Conservation (phyloP, 2,329 filamentous ascomycete genomes). For the Epichloe gansuensis region DNA sequence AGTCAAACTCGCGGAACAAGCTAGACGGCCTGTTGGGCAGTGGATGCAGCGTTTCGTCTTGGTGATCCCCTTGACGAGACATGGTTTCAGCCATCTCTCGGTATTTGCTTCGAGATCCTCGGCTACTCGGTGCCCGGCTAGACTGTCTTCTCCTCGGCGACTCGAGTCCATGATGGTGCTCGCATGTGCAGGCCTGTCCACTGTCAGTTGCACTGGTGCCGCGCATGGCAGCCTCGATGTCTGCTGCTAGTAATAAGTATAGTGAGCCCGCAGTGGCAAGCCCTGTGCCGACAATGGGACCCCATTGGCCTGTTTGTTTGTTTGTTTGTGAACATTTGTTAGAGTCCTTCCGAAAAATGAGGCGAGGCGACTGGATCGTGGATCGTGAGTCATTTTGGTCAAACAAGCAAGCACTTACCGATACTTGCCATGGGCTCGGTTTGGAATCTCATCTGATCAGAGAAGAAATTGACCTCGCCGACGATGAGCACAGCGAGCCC, state of each 20-base stretch:
- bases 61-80: neutral
- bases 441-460: slow-evolving; percentile 39
- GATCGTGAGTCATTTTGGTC: too few species aligned
- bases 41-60: neutral
- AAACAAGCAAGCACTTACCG: slow-evolving; percentile 27
- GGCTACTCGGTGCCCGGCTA: neutral
- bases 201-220: neutral
- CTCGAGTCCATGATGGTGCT: slow-evolving; percentile 4
- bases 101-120: neutral
- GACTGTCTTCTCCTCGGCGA: neutral
- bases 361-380: too few species aligned
- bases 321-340: neutral
- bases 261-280: slow-evolving; percentile 47
- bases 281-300: slow-evolving; percentile 44
- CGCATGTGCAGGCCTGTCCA: slow-evolving; percentile 8
- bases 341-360: neutral
- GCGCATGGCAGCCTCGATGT: slow-evolving; percentile 12
- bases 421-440: slow-evolving; percentile 52
- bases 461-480: slow-evolving; percentile 55
- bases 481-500: slow-evolving; percentile 47
- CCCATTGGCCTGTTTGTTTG: slow-evolving; percentile 39
- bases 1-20: neutral
- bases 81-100: neutral
- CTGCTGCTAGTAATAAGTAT: slow-evolving; percentile 35
- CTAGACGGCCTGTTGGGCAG: neutral